phyloP scores from a whole-genome alignment of 2,329 filamentous ascomycete species.

The Aspergillus sp. region DNA sequence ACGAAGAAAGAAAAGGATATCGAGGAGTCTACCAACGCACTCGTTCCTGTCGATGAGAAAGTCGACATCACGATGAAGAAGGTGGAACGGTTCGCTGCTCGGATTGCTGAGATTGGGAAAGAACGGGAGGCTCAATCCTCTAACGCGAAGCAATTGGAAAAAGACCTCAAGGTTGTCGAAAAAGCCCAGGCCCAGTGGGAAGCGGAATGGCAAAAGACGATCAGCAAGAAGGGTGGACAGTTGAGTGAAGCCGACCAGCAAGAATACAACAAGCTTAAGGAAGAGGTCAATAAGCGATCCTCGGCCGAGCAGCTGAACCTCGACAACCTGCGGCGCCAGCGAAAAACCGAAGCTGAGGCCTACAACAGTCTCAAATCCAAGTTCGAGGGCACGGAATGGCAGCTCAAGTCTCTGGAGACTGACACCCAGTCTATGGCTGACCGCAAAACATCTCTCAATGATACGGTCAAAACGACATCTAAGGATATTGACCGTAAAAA shows the following conservation, averaged over 20 bases:
- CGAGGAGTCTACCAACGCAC: constrained; percentile 78
- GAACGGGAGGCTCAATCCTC: constrained; percentile 72
- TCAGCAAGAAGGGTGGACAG: constrained; percentile 82
- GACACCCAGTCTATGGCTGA: constrained; percentile 70
- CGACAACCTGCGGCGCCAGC: constrained; percentile 81
- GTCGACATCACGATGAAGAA: constrained; percentile 74
- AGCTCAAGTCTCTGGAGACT: constrained; percentile 69
- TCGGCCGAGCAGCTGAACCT: constrained; percentile 79
- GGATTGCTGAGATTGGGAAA: constrained; percentile 69
- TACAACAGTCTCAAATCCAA: constrained; percentile 87
- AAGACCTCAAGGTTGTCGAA: constrained; percentile 78
- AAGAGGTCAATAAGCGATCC: constrained; percentile 80
- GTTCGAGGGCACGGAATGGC: constrained; percentile 73
- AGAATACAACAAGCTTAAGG: constrained; percentile 81
- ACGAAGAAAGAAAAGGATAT: constrained; percentile 82
- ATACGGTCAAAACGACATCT: constrained; percentile 65
- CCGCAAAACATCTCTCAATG: constrained; percentile 63
- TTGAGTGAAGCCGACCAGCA: constrained; percentile 82
- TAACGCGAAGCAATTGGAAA: constrained; percentile 71
- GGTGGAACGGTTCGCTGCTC: constrained; percentile 64
- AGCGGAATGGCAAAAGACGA: constrained; percentile 77
- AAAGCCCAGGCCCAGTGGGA: constrained; percentile 89
- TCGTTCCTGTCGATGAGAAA: constrained; percentile 91
- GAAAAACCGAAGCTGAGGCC: constrained; percentile 88
- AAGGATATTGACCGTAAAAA: constrained; percentile 84